Percentiles rank a stretch among this genome's conserved stretches.
phyloP scores from a whole-genome alignment of 148 eudicot genomes.

The Vaccinium myrtillus region DNA sequence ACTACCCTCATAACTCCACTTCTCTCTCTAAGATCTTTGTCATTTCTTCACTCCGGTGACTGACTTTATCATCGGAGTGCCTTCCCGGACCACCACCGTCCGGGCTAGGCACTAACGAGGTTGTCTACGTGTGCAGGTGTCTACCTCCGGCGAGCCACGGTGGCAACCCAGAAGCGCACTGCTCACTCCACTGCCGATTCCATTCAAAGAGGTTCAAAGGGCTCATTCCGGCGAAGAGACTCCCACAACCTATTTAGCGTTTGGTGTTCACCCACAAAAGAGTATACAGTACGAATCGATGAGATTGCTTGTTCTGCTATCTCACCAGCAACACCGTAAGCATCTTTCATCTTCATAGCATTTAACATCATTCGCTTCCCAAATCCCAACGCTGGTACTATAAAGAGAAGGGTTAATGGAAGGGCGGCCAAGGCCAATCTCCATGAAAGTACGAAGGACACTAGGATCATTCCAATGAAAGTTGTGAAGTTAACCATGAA shows the following conservation, averaged over 20 bases:
- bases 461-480: neutral
- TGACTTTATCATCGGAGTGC: too few relatives aligned
- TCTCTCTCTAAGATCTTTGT: too few relatives aligned
- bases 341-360: conserved; percentile 10
- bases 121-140: too few relatives aligned
- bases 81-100: too few relatives aligned
- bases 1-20: too few relatives aligned
- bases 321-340: conserved; percentile 10
- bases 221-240: too few relatives aligned
- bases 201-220: too few relatives aligned
- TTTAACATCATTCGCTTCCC: conserved; percentile 1
- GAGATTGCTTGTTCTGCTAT: conserved; percentile 22
- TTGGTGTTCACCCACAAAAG: conserved; percentile 14
- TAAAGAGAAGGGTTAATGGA: neutral
- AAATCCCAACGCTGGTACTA: neutral
- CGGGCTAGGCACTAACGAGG: too few relatives aligned
- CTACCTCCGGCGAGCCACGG: too few relatives aligned
- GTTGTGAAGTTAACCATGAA: neutral
- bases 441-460: neutral
- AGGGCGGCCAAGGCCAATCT: neutral
- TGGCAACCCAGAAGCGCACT: too few relatives aligned
- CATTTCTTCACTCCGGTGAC: too few relatives aligned
- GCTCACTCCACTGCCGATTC: too few relatives aligned
- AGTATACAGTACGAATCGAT: conserved; percentile 13
- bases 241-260: conserved; percentile 2